phyloP scores from a whole-genome alignment of 345 rosid species.

The Firmiana major region DNA sequence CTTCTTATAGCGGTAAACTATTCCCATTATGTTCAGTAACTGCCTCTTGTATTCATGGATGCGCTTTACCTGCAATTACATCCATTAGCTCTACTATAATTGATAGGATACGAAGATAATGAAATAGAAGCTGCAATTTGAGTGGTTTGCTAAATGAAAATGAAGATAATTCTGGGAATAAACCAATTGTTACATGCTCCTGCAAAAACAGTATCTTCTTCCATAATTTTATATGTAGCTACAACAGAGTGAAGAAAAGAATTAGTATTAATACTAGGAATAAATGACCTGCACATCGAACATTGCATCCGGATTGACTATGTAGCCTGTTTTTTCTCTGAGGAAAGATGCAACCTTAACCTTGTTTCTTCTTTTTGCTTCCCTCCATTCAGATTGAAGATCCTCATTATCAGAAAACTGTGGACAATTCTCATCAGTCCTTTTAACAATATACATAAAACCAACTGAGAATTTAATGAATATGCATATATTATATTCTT shows the following conservation, averaged over 20 bases:
- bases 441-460: background rate
- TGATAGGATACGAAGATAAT: background rate
- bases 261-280: background rate
- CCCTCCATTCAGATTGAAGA: conserved; percentile 55
- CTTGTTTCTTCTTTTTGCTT: conserved; percentile 56
- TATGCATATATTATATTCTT: too few species aligned
- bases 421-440: conserved; percentile 6
- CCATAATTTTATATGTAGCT: too few species aligned
- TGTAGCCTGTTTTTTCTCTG: conserved; percentile 50
- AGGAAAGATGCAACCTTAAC: conserved; percentile 52
- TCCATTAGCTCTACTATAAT: background rate
- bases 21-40: conserved; percentile 62
- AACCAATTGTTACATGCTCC: too few species aligned
- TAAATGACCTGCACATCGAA: conserved; percentile 54
- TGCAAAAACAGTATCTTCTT: too few species aligned
- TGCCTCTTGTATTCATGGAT: conserved; percentile 78
- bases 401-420: conserved; percentile 62
- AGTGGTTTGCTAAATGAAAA: background rate
- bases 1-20: conserved; percentile 64
- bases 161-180: background rate
- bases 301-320: conserved; percentile 56
- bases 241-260: too few species aligned
- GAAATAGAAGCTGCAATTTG: background rate
- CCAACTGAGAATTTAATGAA: background rate
- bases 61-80: conserved; percentile 54